A percentile compares a stretch with the other conserved stretches of the same genome.
These are phyloP conservation scores for Metschnikowia gelsemii DNA, from an alignment of 805 yeast genomes.

Conservation along the genomic window DNA sequence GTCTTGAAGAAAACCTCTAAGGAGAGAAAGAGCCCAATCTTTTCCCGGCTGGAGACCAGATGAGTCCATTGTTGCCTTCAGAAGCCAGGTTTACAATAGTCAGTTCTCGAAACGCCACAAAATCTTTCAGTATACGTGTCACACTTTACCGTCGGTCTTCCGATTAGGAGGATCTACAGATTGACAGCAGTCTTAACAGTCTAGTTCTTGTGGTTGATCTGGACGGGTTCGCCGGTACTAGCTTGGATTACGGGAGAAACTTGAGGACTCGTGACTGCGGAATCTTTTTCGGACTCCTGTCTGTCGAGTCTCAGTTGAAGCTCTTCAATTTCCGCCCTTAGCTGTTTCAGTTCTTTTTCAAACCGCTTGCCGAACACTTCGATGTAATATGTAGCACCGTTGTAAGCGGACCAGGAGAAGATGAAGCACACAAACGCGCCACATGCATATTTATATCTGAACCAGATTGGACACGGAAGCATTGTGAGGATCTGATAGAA, in stretches of 20 bases:
- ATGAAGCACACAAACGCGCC: conserved; percentile 66
- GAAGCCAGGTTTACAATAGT: no score
- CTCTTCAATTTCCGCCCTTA: conserved; percentile 68
- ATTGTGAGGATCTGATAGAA: conserved; percentile 82
- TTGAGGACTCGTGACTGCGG: conserved; percentile 13
- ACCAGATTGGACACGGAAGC: conserved; percentile 89
- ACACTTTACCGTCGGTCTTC: background rate
- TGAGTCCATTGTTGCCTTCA: no score
- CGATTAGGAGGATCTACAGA: no score
- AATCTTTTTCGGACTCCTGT: conserved; percentile 12
- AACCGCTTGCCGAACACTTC: conserved; percentile 89
- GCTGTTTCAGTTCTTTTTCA: conserved; percentile 75
- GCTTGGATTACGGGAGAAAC: conserved; percentile 14
- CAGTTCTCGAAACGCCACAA: no score
- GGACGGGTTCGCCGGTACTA: background rate
- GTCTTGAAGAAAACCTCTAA: no score
- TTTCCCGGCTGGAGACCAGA: no score
- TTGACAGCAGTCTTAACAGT: no score
- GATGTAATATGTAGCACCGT: conserved; percentile 93
- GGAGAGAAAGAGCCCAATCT: no score
- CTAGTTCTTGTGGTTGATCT: background rate
- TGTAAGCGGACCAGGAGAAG: conserved; percentile 78
- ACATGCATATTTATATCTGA: conserved; percentile 64
- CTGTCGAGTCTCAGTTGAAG: conserved; percentile 42
- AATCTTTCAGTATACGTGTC: no score